phyloP scores from a whole-genome alignment of 2,329 filamentous ascomycete genomes.

The Fonsecaea pedrosoi region DNA sequence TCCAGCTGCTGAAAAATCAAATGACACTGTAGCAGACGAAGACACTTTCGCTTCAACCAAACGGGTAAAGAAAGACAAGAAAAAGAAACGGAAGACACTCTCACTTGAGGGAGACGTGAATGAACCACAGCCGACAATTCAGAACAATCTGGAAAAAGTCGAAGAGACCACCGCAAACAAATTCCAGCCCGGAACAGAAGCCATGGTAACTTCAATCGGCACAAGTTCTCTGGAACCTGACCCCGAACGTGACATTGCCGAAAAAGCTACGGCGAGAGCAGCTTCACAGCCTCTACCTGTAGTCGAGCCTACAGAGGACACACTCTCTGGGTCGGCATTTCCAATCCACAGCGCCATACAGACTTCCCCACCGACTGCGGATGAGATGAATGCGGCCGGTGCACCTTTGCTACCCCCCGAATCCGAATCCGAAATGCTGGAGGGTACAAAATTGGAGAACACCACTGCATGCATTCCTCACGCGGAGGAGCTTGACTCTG shows the following conservation, averaged over 20 bases:
- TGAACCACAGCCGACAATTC: background rate
- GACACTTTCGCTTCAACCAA: conserved; percentile 34
- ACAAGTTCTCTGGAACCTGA: background rate
- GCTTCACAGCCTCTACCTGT: background rate
- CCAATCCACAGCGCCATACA: background rate
- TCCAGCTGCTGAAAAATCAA: background rate
- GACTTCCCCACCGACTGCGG: background rate
- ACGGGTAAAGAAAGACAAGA: conserved; percentile 46
- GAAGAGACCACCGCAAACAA: background rate
- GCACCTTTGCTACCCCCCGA: background rate
- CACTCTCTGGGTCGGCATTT: background rate
- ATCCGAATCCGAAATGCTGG: background rate
- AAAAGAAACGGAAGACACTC: conserved; percentile 44
- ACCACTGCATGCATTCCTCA: background rate
- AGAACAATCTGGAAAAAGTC: conserved; percentile 37
- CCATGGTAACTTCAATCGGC: background rate
- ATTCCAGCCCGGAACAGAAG: background rate
- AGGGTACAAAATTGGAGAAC: background rate
- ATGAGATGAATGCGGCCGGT: background rate
- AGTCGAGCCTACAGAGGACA: background rate
- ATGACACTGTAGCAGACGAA: conserved; percentile 4
- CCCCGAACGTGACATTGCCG: background rate
- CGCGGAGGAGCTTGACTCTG: background rate
- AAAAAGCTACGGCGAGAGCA: no score
- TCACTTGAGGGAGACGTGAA: conserved; percentile 4